These are phyloP conservation scores for Leccinum disarticulatum DNA, from an alignment of 768 basidiomycete species.

Conservation along the genomic window DNA sequence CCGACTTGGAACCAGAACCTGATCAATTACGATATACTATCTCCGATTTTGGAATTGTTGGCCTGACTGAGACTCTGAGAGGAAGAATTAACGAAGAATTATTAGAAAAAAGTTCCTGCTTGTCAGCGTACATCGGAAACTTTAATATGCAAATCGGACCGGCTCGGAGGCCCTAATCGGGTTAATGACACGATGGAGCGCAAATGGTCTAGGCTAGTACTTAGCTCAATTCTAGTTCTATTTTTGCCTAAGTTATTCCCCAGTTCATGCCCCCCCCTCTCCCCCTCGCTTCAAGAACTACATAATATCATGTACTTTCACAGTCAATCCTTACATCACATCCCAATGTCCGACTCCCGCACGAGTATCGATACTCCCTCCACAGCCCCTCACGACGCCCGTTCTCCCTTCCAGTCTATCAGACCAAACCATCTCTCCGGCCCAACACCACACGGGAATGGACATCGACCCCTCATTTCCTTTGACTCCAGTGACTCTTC, in stretches of 20 bases:
- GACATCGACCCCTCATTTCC: not conserved
- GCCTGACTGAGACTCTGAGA: no score
- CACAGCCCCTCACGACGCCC: not conserved
- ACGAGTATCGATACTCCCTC: not conserved
- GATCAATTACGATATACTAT: not conserved
- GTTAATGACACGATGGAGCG: not conserved
- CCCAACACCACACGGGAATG: not conserved
- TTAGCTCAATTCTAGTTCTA: not conserved
- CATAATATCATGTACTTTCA: slow-evolving; percentile 1
- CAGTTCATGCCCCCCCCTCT: slow-evolving; percentile 1
- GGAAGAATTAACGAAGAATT: no score
- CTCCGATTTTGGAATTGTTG: not conserved
- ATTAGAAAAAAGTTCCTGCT: not conserved
- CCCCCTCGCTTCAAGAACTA: slow-evolving; percentile 8
- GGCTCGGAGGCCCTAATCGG: not conserved
- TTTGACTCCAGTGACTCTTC: slow-evolving; percentile 18
- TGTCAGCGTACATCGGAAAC: not conserved
- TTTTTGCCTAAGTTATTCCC: slow-evolving; percentile 4
- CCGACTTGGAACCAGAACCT: not conserved
- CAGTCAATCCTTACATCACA: not conserved
- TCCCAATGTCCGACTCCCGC: not conserved
- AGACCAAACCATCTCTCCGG: not conserved
- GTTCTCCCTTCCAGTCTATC: not conserved
- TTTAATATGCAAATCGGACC: not conserved
- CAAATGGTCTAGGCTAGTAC: not conserved